Conservation (phyloP, 257 asterid genomes). For the Solanum phureja region DNA sequence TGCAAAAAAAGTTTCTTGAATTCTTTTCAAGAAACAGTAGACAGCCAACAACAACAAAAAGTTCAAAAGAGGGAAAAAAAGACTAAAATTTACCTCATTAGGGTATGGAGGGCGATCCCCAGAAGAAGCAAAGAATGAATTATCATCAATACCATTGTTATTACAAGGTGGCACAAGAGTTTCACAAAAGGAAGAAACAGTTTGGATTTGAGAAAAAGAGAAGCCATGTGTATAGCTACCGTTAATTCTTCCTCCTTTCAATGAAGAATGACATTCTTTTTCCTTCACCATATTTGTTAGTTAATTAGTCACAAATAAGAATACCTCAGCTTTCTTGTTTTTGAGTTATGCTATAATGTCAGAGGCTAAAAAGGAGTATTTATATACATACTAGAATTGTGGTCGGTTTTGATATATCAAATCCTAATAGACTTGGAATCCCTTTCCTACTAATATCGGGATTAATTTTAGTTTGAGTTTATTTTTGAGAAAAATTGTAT, state of each 20-base stretch:
- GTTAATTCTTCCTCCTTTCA: slow-evolving; percentile 29
- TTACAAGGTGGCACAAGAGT: slow-evolving; percentile 46
- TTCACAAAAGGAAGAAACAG: slow-evolving; percentile 54
- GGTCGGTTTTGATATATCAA: neutral
- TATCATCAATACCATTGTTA: slow-evolving; percentile 4
- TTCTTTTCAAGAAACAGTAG: neutral
- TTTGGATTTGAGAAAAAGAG: slow-evolving; percentile 58
- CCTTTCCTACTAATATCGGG: neutral
- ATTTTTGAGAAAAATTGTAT: too few relatives aligned
- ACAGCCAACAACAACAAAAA: neutral
- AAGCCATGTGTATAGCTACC: slow-evolving; percentile 63
- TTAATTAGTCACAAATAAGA: neutral
- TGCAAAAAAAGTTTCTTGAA: neutral
- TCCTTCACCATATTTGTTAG: slow-evolving; percentile 5
- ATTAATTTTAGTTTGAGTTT: too few relatives aligned
- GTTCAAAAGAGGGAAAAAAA: neutral
- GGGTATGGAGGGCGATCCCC: slow-evolving; percentile 34
- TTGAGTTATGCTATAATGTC: neutral
- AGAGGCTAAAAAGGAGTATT: neutral
- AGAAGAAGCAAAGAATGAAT: slow-evolving; percentile 28
- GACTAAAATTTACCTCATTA: slow-evolving; percentile 33
- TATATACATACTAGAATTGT: too few relatives aligned
- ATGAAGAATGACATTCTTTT: slow-evolving; percentile 22
- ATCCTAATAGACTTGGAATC: neutral
- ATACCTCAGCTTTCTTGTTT: neutral